These are phyloP conservation scores for Diaporthe eres DNA, from an alignment of 2,329 filamentous ascomycete species.

Conservation along the genomic window DNA sequence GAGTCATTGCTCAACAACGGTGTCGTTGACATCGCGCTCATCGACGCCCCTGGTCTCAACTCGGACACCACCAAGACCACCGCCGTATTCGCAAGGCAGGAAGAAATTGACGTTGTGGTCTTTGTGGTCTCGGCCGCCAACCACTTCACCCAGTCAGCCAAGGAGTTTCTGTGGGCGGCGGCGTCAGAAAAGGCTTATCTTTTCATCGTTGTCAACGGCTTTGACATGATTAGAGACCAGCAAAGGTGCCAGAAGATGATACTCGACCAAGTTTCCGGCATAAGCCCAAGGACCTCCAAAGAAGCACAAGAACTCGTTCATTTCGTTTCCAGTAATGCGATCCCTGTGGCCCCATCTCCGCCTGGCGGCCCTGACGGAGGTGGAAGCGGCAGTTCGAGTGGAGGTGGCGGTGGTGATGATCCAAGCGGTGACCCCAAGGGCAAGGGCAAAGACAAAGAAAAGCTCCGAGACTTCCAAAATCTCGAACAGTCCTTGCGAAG, in stretches of 20 bases:
- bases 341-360: constrained; percentile 78
- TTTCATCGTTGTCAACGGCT: constrained; percentile 98
- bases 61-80: constrained; percentile 97
- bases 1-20: constrained; percentile 97
- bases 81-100: constrained; percentile 95
- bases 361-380: constrained; percentile 68
- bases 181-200: constrained; percentile 98
- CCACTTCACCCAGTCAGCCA: constrained; percentile 97
- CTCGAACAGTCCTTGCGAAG: constrained; percentile 90
- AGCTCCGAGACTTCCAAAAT: constrained; percentile 89
- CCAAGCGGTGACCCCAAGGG: constrained; percentile 73
- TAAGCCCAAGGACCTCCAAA: constrained; percentile 95
- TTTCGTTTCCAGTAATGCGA: constrained; percentile 97
- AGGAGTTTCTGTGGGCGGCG: constrained; percentile 96
- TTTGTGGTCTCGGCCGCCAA: constrained; percentile 98
- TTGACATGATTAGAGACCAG: constrained; percentile 94
- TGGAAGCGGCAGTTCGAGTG: constrained; percentile 66
- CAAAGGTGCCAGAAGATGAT: constrained; percentile 93
- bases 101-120: constrained; percentile 98
- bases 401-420: constrained; percentile 71
- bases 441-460: constrained; percentile 91
- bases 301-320: constrained; percentile 94
- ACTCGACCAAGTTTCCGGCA: constrained; percentile 85
- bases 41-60: constrained; percentile 96
- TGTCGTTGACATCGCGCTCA: constrained; percentile 96